Conservation (phyloP, 2,329 filamentous ascomycete species). For the Aspergillus cejpii region DNA sequence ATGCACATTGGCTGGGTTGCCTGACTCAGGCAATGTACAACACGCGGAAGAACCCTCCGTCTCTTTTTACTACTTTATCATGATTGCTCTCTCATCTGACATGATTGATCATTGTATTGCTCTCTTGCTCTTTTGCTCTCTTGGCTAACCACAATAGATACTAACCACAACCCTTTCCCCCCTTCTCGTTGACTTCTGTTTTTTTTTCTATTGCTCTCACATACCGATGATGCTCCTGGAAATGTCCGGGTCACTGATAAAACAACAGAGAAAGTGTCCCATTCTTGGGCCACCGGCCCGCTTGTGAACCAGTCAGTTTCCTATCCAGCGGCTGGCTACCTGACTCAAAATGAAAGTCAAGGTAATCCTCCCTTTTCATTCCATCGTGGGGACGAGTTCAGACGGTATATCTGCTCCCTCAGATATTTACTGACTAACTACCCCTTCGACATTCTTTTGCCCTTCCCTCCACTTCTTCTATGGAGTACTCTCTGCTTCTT, state of each 20-base stretch:
- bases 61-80: too few species aligned
- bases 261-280: neutral
- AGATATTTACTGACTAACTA: neutral
- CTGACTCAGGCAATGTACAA: neutral
- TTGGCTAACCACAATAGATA: neutral
- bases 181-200: neutral
- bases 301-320: neutral
- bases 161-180: neutral
- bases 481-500: neutral
- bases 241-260: neutral
- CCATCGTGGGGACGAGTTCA: neutral
- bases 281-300: neutral
- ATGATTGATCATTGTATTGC: neutral
- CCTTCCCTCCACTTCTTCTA: neutral
- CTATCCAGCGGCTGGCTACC: too few species aligned
- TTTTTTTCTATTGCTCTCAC: neutral
- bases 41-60: neutral
- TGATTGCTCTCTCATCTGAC: neutral
- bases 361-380: neutral
- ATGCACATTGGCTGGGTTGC: neutral
- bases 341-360: too few species aligned
- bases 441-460: neutral
- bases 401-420: neutral
- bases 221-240: neutral
- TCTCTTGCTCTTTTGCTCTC: neutral